Evolutionary conservation across 768 basidiomycete species (phyloP).

Genomic region (Trametes cinnabarina): DNA sequence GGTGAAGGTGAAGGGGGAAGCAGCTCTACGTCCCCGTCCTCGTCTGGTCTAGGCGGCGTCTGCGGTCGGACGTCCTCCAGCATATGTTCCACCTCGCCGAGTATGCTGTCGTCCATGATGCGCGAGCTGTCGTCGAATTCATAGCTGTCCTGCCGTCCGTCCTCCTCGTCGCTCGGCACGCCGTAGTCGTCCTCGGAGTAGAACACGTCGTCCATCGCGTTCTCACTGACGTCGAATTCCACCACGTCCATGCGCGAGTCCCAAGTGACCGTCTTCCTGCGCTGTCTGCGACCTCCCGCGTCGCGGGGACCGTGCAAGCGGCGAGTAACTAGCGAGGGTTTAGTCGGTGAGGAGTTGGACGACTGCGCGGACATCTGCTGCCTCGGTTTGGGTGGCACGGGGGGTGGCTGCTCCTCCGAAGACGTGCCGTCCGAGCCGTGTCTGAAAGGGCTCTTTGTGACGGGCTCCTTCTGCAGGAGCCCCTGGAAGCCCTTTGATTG

Average conservation of each 20-base stretch:
- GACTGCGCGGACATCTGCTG: conserved; percentile 24
- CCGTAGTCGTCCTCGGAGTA: conserved; percentile 37
- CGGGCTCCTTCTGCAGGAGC: conserved; percentile 72
- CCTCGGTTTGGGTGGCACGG: conserved; percentile 23
- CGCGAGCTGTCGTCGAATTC: conserved; percentile 29
- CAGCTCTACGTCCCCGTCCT: conserved; percentile 42
- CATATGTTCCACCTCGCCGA: conserved; percentile 71
- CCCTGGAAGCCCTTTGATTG: conserved; percentile 75
- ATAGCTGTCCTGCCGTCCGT: conserved; percentile 23
- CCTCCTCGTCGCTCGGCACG: conserved; percentile 17
- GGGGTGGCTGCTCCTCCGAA: conserved; percentile 26
- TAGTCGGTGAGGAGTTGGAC: conserved; percentile 25
- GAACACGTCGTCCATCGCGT: conserved; percentile 42
- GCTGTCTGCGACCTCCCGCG: conserved; percentile 46
- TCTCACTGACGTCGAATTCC: conserved; percentile 70
- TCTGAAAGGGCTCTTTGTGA: conserved; percentile 77
- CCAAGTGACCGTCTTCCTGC: conserved; percentile 76
- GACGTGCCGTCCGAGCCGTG: conserved; percentile 29
- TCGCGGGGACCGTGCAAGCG: conserved; percentile 76
- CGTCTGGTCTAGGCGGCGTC: conserved; percentile 37
- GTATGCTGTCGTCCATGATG: conserved; percentile 59
- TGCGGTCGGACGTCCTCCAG: conserved; percentile 48
- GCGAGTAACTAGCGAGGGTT: conserved; percentile 35
- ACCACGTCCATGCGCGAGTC: conserved; percentile 79
- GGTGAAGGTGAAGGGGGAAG: conserved; percentile 53